phyloP scores from a whole-genome alignment of 2,329 filamentous ascomycete species.

The Saccharata proteae region DNA sequence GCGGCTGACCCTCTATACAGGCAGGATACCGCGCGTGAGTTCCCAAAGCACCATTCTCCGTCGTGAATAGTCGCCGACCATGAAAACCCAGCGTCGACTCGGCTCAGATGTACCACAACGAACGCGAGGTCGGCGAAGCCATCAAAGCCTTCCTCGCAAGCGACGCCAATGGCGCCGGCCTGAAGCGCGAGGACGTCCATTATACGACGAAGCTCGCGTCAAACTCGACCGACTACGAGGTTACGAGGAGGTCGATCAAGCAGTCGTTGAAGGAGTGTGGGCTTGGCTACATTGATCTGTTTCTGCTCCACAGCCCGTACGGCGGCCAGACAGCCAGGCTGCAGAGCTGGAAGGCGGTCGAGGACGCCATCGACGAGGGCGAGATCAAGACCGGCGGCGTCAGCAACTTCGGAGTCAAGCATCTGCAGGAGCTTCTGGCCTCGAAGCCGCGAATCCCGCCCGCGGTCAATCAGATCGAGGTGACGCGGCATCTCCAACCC shows the following conservation, averaged over 20 bases:
- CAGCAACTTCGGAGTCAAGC: slow-evolving; percentile 65
- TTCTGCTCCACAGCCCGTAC: slow-evolving; percentile 68
- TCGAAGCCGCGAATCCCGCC: slow-evolving; percentile 51
- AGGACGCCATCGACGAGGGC: slow-evolving; percentile 62
- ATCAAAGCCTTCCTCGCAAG: slow-evolving; percentile 46
- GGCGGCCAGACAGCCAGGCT: slow-evolving; percentile 56
- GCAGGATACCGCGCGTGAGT: slow-evolving; percentile 34
- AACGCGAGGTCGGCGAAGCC: slow-evolving; percentile 54
- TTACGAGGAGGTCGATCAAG: slow-evolving; percentile 53
- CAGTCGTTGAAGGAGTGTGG: slow-evolving; percentile 52
- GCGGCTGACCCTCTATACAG: slow-evolving; percentile 19
- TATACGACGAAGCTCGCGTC: slow-evolving; percentile 69
- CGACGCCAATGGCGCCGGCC: slow-evolving; percentile 32
- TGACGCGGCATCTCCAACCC: slow-evolving; percentile 17
- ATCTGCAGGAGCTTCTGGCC: slow-evolving; percentile 59
- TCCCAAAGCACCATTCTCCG: slow-evolving; percentile 4
- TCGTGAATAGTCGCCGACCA: neutral
- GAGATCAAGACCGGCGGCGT: slow-evolving; percentile 62
- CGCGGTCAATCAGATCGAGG: slow-evolving; percentile 62
- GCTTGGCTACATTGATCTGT: slow-evolving; percentile 66
- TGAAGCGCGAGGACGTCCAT: slow-evolving; percentile 59
- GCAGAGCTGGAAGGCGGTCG: slow-evolving; percentile 64
- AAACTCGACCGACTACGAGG: slow-evolving; percentile 56
- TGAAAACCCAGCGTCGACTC: slow-evolving; percentile 36
- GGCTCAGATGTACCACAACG: slow-evolving; percentile 59